A percentile compares a stretch with the other conserved stretches of the same genome.
Conservation (phyloP, 2,329 filamentous ascomycete genomes). For the Penicillium concentricum region DNA sequence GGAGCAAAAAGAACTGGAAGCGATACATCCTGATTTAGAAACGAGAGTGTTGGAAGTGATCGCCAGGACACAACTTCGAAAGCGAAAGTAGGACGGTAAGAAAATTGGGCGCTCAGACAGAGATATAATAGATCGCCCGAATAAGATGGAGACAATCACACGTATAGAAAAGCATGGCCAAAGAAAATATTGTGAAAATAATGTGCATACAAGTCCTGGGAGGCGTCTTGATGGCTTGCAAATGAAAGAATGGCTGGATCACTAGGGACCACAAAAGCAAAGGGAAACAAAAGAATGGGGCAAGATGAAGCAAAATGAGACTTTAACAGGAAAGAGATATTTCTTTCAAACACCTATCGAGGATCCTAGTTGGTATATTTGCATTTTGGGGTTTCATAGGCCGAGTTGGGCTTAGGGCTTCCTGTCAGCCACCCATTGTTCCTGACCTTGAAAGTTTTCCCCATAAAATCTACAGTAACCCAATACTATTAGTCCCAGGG, state of each 20-base stretch:
- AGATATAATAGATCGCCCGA: conserved; percentile 3
- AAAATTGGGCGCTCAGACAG: not conserved
- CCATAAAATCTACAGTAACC: not conserved
- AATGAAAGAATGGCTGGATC: conserved; percentile 7
- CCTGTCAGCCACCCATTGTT: conserved; percentile 3
- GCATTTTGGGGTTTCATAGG: not conserved
- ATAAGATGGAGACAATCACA: not conserved
- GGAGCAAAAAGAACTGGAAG: conserved; percentile 7
- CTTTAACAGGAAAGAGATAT: not conserved
- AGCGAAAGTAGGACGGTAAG: not conserved
- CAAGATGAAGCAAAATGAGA: conserved; percentile 9
- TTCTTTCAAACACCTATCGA: conserved; percentile 1
- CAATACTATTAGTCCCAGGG: not conserved
- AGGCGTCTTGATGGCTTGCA: conserved; percentile 6
- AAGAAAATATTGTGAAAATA: not conserved
- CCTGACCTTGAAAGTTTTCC: not conserved
- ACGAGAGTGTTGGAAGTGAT: not conserved
- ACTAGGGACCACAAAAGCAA: not conserved
- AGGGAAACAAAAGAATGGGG: conserved; percentile 4
- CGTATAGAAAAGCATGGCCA: not conserved
- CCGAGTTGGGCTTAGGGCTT: conserved; percentile 2
- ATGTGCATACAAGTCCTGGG: not conserved
- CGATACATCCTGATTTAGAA: conserved; percentile 18
- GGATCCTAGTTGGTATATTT: conserved; percentile 3
- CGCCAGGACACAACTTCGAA: not conserved